Evolutionary conservation across 768 basidiomycete species (phyloP), one percentile per base, ranked within the genome.

Genomic region (Rhizopogon vulgaris): DNA sequence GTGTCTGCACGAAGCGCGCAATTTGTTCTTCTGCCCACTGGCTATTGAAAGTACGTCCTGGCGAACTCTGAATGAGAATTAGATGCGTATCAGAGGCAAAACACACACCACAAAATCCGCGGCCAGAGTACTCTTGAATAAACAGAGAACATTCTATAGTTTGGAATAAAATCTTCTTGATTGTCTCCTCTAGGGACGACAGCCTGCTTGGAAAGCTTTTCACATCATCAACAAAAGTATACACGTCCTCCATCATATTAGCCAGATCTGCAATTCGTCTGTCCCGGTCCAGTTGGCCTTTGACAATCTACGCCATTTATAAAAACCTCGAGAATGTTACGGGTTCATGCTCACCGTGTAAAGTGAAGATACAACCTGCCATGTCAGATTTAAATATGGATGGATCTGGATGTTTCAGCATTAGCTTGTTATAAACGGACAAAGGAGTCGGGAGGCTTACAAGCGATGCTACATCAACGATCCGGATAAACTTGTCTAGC

Each of bases 121-220:
- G 56, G 0, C 69, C 69, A 46, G 59, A 62, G 39, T 66, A 71
- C 49, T 71, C 71, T 6, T 61, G 70, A 45, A 71, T 56, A 48
- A 71, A 71, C 49, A 72, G 59, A 14, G 55, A 63, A 28, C 70
- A 71, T 57, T 72, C 71, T 6, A 69, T 59, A 0, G 70, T 71
- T 42, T 71, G 71, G 7, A 60, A 57, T 1, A 67, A 43, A 17
- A 71, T 56, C 1, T 52, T 51, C 3, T 52, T 50, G 42, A 72
- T 61, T 12, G 56, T 60, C 28, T 56, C 53, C 41, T 72, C 63
- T 2, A 71, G 63, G 3, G 36, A 12, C 18, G 60, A 56, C 38
- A 71, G 60, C 40, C 53, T 68, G 42, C 63, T 57, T 6, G 64
- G 60, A 15, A 71, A 60, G 3, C 43, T 55, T 25, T 61, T 55